These are phyloP conservation scores for Macrotyloma uniflorum DNA, from an alignment of 306 rosid genomes.

Conservation along the genomic window DNA sequence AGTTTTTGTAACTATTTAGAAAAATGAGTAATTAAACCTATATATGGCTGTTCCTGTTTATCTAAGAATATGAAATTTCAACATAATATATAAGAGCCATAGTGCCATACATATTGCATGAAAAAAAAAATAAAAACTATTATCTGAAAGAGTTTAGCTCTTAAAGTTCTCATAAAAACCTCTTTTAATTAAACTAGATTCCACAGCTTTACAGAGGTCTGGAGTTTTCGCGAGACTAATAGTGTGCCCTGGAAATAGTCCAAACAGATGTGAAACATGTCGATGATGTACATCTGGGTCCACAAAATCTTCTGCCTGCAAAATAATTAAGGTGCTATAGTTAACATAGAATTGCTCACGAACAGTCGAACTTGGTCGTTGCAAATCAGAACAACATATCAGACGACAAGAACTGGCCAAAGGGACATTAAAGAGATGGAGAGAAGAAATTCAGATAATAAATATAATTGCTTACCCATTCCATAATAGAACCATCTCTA, in stretches of 20 bases:
- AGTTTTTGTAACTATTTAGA: too few relatives aligned
- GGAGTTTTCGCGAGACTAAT: slow-evolving; percentile 72
- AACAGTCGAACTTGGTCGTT: slow-evolving; percentile 10
- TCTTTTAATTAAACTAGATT: slow-evolving; percentile 71
- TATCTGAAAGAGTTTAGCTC: slow-evolving; percentile 5
- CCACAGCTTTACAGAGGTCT: slow-evolving; percentile 78
- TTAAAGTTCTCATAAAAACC: slow-evolving; percentile 53
- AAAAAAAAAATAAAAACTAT: slow-evolving; percentile 24
- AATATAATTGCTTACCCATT: slow-evolving; percentile 72
- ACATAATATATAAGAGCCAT: slow-evolving; percentile 5
- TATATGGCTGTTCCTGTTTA: not conserved
- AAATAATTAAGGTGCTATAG: slow-evolving; percentile 16
- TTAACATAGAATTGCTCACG: slow-evolving; percentile 22
- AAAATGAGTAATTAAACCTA: too few relatives aligned
- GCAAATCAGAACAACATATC: slow-evolving; percentile 15
- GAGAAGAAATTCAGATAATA: slow-evolving; percentile 3
- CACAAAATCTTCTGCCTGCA: slow-evolving; percentile 82
- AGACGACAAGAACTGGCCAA: not conserved
- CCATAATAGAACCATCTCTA: slow-evolving; percentile 90
- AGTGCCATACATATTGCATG: not conserved
- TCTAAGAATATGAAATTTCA: not conserved
- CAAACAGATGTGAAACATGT: slow-evolving; percentile 84
- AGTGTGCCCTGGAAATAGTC: slow-evolving; percentile 92
- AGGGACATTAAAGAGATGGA: not conserved
- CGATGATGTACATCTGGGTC: slow-evolving; percentile 87